Evolutionary conservation across 352 stramenopile species (phyloP).

Genomic region (Pythium vanterpoolii): DNA sequence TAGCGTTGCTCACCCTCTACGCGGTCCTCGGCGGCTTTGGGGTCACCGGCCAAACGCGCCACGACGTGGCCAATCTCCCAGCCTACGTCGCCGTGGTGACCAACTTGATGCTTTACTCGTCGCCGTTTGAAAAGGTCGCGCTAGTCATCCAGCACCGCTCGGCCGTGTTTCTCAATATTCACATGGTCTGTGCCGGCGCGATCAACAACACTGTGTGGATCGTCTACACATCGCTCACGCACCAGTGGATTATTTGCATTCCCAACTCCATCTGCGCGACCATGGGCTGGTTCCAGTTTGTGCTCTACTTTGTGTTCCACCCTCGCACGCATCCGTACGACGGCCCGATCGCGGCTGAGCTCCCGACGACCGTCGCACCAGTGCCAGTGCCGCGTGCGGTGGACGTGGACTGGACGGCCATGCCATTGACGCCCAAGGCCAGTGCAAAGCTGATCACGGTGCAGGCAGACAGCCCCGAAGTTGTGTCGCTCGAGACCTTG

Average conservation of each 20-base stretch:
- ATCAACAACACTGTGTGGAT: constrained; percentile 56
- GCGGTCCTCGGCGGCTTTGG: constrained; percentile 33
- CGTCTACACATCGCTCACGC: constrained; percentile 37
- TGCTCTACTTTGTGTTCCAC: constrained; percentile 33
- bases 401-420: background rate
- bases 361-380: background rate
- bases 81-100: constrained; percentile 39
- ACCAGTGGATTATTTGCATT: constrained; percentile 45
- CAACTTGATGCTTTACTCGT: constrained; percentile 51
- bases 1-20: constrained; percentile 38
- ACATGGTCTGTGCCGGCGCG: constrained; percentile 46
- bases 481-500: background rate
- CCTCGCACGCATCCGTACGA: constrained; percentile 31
- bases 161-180: constrained; percentile 44
- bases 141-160: constrained; percentile 46
- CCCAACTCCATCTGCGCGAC: constrained; percentile 38
- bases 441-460: background rate
- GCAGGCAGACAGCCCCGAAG: background rate
- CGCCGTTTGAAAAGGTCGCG: constrained; percentile 52
- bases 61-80: constrained; percentile 24
- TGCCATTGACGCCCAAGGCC: background rate
- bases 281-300: constrained; percentile 32
- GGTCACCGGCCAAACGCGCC: constrained; percentile 27
- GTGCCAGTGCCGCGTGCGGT: background rate
- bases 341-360: constrained; percentile 17